These are phyloP conservation scores for Chytriomyces hyalinus DNA, from an alignment of 192 early-diverging fungal genomes.

Conservation along the genomic window DNA sequence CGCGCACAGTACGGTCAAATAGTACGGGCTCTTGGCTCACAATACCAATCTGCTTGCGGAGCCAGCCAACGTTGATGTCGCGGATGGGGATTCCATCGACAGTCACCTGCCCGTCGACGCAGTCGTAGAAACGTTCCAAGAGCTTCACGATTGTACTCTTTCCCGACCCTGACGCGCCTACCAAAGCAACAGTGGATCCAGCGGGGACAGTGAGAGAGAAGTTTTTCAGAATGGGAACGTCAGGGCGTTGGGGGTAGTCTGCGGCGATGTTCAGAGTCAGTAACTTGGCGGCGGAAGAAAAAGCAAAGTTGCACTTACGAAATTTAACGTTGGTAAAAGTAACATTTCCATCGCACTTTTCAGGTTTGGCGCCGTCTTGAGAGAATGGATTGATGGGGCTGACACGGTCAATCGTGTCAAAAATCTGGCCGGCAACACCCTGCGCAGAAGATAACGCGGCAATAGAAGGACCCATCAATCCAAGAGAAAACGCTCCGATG, in stretches of 20 bases:
- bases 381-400: slow-evolving; percentile 52
- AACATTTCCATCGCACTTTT: slow-evolving; percentile 45
- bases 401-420: slow-evolving; percentile 54
- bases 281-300: neutral
- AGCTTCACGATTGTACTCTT: slow-evolving; percentile 75
- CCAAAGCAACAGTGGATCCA: slow-evolving; percentile 84
- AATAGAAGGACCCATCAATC: slow-evolving; percentile 45
- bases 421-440: slow-evolving; percentile 59
- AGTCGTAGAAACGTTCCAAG: slow-evolving; percentile 56
- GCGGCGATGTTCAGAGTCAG: neutral
- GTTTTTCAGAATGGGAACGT: slow-evolving; percentile 63
- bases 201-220: slow-evolving; percentile 61
- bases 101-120: slow-evolving; percentile 60
- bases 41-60: slow-evolving; percentile 86
- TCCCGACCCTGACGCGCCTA: slow-evolving; percentile 79
- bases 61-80: slow-evolving; percentile 78
- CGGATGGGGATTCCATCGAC: slow-evolving; percentile 81
- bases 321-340: slow-evolving; percentile 56
- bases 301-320: neutral
- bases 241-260: slow-evolving; percentile 65
- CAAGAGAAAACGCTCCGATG: slow-evolving; percentile 55
- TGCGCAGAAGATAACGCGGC: slow-evolving; percentile 42
- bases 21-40: slow-evolving; percentile 92
- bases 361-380: slow-evolving; percentile 40
- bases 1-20: slow-evolving; percentile 72